Conservation (phyloP, 805 yeast species). For the Suhomyces sp. region DNA sequence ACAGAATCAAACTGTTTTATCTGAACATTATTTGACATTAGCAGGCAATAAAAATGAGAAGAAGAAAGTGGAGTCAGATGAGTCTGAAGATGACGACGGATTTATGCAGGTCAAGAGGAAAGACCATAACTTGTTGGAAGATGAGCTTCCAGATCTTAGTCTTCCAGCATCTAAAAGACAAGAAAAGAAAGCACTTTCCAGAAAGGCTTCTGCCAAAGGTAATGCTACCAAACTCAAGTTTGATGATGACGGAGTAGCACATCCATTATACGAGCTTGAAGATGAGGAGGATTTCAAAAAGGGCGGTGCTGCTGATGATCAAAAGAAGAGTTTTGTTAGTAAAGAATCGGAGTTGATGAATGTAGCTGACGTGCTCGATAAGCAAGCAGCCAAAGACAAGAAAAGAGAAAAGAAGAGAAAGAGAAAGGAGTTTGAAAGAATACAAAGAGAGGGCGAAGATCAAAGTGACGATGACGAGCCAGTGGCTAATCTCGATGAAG, state of each 20-base stretch:
- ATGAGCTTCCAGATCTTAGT: slow-evolving; percentile 58
- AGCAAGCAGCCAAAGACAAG: slow-evolving; percentile 70
- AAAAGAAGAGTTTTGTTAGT: slow-evolving; percentile 63
- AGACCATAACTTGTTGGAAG: slow-evolving; percentile 68
- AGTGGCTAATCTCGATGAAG: slow-evolving; percentile 43
- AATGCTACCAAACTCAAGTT: slow-evolving; percentile 76
- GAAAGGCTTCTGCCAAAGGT: slow-evolving; percentile 65
- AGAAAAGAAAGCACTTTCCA: slow-evolving; percentile 81
- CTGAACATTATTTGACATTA: slow-evolving; percentile 81
- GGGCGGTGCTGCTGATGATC: slow-evolving; percentile 66
- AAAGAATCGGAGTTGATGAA: slow-evolving; percentile 70
- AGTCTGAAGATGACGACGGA: slow-evolving; percentile 56
- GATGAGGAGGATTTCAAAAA: slow-evolving; percentile 82
- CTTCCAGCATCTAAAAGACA: slow-evolving; percentile 79
- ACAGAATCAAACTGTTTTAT: slow-evolving; percentile 84
- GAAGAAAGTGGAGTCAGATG: slow-evolving; percentile 30
- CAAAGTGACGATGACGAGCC: slow-evolving; percentile 34
- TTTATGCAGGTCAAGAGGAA: slow-evolving; percentile 77
- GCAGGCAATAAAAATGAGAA: slow-evolving; percentile 38
- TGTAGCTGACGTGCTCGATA: slow-evolving; percentile 73
- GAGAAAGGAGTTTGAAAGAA: slow-evolving; percentile 75
- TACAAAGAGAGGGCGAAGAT: slow-evolving; percentile 40
- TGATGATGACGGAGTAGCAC: slow-evolving; percentile 94
- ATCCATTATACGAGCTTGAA: slow-evolving; percentile 86
- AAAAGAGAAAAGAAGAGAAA: slow-evolving; percentile 84